Conservation (phyloP, 257 asterid species). For the Solanum medicagineum region DNA sequence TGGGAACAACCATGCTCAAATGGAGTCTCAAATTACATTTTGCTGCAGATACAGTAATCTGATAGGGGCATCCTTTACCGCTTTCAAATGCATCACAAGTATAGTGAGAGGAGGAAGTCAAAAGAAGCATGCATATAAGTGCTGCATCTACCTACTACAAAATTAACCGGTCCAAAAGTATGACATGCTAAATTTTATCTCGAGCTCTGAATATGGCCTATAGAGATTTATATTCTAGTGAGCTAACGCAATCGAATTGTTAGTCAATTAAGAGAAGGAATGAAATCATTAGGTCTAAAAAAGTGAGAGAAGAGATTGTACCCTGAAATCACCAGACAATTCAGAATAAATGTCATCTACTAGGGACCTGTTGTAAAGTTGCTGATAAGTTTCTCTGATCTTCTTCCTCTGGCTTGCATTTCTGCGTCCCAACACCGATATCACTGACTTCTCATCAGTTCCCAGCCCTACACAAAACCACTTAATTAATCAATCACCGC, state of each 20-base stretch:
- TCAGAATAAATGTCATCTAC: constrained; percentile 36
- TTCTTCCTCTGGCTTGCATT: constrained; percentile 49
- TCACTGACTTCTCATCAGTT: constrained; percentile 56
- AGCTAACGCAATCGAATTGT: background rate
- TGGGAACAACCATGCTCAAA: background rate
- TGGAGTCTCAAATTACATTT: background rate
- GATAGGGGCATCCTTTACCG: background rate
- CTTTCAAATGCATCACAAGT: too few relatives aligned
- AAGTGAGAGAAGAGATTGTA: constrained; percentile 1
- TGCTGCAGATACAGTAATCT: background rate
- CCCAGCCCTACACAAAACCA: constrained; percentile 40
- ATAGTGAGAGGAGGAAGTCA: background rate
- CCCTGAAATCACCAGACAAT: constrained; percentile 77
- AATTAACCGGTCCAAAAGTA: background rate
- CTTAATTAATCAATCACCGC: background rate
- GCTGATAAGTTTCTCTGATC: constrained; percentile 46
- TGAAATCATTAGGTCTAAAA: background rate
- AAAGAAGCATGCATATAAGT: background rate
- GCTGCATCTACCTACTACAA: background rate
- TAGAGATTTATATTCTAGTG: background rate
- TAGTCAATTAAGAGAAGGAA: background rate
- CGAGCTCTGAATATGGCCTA: background rate
- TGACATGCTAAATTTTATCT: background rate
- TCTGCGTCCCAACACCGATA: constrained; percentile 51
- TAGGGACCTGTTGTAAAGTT: constrained; percentile 48